phyloP scores from a whole-genome alignment of 192 early-diverging fungal genomes.

The Coemansia sp. region DNA sequence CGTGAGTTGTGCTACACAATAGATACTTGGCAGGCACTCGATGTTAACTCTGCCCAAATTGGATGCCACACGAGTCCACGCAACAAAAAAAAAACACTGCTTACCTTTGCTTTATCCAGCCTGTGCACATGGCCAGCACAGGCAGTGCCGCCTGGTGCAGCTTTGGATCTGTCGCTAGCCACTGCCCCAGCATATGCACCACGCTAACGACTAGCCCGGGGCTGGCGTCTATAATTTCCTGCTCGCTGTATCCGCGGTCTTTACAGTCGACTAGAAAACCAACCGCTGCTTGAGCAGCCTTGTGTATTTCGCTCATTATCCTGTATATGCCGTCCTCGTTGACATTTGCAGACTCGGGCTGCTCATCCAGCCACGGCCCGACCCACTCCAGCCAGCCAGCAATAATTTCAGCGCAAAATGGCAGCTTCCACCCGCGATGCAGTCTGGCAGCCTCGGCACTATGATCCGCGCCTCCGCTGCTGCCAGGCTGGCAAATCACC shows the following conservation, averaged over 20 bases:
- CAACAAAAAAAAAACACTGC: not conserved
- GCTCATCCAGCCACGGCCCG: conserved; percentile 32
- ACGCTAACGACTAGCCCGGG: conserved; percentile 22
- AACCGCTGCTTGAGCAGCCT: conserved; percentile 17
- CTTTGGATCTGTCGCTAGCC: conserved; percentile 48
- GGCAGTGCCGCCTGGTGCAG: conserved; percentile 32
- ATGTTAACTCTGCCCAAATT: not conserved
- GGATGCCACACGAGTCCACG: no score
- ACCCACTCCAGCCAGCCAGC: conserved; percentile 45
- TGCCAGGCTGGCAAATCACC: conserved; percentile 23
- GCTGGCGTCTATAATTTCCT: conserved; percentile 13
- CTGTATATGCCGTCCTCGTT: conserved; percentile 23
- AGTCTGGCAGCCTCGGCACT: not conserved
- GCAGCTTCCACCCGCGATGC: conserved; percentile 39
- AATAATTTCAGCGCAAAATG: conserved; percentile 35
- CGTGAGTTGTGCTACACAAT: conserved; percentile 6
- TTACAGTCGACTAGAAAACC: conserved; percentile 35
- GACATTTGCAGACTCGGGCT: conserved; percentile 1
- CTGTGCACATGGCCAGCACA: conserved; percentile 34
- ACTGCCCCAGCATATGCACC: conserved; percentile 25
- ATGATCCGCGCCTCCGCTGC: not conserved
- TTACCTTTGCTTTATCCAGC: conserved; percentile 27
- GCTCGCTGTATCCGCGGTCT: conserved; percentile 19
- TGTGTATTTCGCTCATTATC: conserved; percentile 33
- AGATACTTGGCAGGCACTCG: not conserved